Conservation (phyloP, 2,329 filamentous ascomycete species). For the Sporothrix brasiliensis region DNA sequence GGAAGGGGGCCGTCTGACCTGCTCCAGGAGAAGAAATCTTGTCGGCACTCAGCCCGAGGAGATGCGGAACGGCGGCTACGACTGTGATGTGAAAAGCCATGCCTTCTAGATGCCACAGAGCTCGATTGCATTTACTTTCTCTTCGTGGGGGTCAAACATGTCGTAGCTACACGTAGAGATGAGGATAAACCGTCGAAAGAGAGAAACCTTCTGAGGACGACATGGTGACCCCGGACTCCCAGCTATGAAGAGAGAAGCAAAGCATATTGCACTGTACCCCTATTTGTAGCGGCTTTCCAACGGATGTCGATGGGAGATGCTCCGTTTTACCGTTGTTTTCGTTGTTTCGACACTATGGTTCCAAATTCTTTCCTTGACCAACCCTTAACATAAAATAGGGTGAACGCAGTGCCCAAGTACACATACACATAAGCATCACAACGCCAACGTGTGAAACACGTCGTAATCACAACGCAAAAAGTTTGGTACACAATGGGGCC, state of each 20-base stretch:
- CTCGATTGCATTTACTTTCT: neutral
- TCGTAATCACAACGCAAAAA: neutral
- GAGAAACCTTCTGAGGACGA: neutral
- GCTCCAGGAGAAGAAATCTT: neutral
- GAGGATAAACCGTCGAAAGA: neutral
- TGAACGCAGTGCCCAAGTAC: too few species aligned
- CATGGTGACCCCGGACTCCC: neutral
- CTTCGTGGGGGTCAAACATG: neutral
- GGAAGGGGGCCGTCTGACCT: neutral
- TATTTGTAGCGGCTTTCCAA: neutral
- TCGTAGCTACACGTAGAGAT: neutral
- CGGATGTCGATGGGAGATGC: neutral
- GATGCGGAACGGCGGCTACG: neutral
- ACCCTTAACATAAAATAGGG: too few species aligned
- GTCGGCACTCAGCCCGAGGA: neutral
- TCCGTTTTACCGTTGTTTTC: too few species aligned
- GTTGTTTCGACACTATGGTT: too few species aligned
- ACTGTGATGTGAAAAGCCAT: neutral
- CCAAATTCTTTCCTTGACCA: too few species aligned
- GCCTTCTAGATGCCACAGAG: neutral
- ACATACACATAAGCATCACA: neutral
- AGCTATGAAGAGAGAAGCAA: neutral
- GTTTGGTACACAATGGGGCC: conserved; percentile 1
- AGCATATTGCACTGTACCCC: neutral
- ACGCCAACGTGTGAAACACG: neutral